Percentiles rank a stretch among this genome's conserved stretches.
Conservation (phyloP, 345 rosid species). For the Eucalyptus marginata region DNA sequence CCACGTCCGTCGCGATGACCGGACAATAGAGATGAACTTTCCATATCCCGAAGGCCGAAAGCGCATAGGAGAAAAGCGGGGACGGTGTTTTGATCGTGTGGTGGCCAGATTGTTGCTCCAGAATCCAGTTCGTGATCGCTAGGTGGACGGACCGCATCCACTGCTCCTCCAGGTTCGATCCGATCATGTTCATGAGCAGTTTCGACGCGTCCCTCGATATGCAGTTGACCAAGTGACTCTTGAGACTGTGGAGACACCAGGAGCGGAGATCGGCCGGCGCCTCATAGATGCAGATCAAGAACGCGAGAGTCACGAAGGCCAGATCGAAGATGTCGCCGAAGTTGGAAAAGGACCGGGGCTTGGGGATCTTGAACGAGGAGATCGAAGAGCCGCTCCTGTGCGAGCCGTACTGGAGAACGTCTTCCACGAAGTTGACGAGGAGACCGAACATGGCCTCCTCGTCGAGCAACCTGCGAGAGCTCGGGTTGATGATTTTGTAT, state of each 20-base stretch:
- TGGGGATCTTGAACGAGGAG: slow-evolving; percentile 29
- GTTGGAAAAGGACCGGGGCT: slow-evolving; percentile 12
- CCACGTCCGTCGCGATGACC: slow-evolving; percentile 64
- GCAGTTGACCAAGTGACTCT: slow-evolving; percentile 30
- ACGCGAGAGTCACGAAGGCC: slow-evolving; percentile 42
- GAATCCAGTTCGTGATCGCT: slow-evolving; percentile 72
- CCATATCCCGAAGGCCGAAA: slow-evolving; percentile 63
- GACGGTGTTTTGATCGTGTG: slow-evolving; percentile 44
- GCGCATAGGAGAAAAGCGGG: slow-evolving; percentile 59
- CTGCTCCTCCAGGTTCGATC: slow-evolving; percentile 72
- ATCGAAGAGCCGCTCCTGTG: not conserved
- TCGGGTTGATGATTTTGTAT: slow-evolving; percentile 18
- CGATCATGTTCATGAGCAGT: slow-evolving; percentile 52
- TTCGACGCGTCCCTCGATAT: slow-evolving; percentile 40
- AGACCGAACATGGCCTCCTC: slow-evolving; percentile 28
- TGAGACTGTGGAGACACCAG: slow-evolving; percentile 36
- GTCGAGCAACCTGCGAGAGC: slow-evolving; percentile 15
- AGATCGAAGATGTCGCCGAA: slow-evolving; percentile 51
- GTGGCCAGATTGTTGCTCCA: slow-evolving; percentile 24
- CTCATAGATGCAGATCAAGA: slow-evolving; percentile 71
- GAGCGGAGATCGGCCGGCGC: slow-evolving; percentile 57
- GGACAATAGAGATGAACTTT: slow-evolving; percentile 82
- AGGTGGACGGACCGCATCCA: slow-evolving; percentile 89
- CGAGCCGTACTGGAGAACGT: slow-evolving; percentile 43
- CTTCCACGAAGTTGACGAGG: slow-evolving; percentile 40